phyloP scores from a whole-genome alignment of 768 basidiomycete species.

The Clathrus columnatus region DNA sequence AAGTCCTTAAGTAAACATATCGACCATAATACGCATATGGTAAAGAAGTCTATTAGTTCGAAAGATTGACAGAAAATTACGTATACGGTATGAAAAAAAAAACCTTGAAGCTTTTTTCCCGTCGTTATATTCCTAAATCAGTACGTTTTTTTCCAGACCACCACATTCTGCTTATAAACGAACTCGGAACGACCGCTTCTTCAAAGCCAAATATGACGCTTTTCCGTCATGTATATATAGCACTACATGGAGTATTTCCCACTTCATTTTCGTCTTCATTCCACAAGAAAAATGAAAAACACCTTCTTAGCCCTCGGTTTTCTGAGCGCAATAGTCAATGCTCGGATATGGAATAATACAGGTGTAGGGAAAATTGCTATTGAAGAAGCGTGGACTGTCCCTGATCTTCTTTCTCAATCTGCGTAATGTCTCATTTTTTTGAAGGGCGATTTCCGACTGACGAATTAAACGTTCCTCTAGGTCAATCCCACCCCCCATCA shows the following conservation, averaged over 20 bases:
- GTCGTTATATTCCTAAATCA: not conserved
- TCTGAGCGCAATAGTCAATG: not conserved
- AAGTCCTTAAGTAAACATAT: no score
- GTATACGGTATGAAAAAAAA: no score
- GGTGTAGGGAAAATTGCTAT: conserved; percentile 2
- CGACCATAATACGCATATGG: no score
- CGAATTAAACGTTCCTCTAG: not conserved
- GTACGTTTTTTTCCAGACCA: not conserved
- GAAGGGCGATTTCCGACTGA: not conserved
- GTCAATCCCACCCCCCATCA: not conserved
- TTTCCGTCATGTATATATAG: not conserved
- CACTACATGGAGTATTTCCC: not conserved
- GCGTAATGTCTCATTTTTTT: not conserved
- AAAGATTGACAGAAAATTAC: no score
- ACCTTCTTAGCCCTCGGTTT: no score
- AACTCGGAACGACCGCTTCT: not conserved
- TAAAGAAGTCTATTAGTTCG: no score
- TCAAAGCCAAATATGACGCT: not conserved
- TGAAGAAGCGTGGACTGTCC: conserved; percentile 11
- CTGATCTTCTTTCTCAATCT: conserved; percentile 2
- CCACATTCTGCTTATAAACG: not conserved
- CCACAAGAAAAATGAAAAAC: no score
- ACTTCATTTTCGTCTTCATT: not conserved
- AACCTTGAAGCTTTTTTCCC: no score
- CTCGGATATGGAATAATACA: conserved; percentile 1